Base-by-base conservation (phyloP, 805 yeast species). In the Cyberlindnera mycetangii region DNA sequence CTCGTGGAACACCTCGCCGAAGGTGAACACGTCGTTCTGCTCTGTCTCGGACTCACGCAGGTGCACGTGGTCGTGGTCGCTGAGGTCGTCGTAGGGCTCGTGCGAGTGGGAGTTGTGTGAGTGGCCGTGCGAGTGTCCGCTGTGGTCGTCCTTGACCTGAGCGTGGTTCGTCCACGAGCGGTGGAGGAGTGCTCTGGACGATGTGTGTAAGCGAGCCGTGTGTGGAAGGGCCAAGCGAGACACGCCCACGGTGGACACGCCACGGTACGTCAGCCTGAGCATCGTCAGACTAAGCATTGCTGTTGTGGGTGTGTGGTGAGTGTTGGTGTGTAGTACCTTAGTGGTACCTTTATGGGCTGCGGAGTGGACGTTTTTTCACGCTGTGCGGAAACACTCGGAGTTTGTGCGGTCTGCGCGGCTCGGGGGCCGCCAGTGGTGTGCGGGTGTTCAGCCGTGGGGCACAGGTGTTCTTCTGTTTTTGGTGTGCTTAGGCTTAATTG, bases 41-140 rank as follows among this genome's bases (percentile, higher is more conserved):
- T 70, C 74, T 0, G 71, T 64, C 50, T 72, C 76, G 2, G 75
- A 70, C 45, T 66, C 66, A 32, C 65, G 62, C 40, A 71, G 44
- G 52, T 70, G 75, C 19, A 68, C 58, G 51, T 71, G 76, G 28
- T 67, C 69, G 50, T 68, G 67, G 37, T 61, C 65, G 7, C 45
- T 44, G 14, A 52, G 40, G 19, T 51, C 56, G 7, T 16, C 16
- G 35, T 44, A 39, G n/a, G 28, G 35, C 11, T 25, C 46, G 7
- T 27, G 3, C 30, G 45, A 35, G 14, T 31, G 11, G 8, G 28
- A 9, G 7, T 16, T 16, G 15, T n/a, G 32, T 11, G 7, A 11
- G 10, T 30, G 14, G 22, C 44, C 48, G 18, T 56, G 71, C 6
- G 63, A 49, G 39, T 67, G 70, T 7, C 45, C 41, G 36, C 57